Conservation (phyloP, 441 rosid species). For the Adansonia rubrostipa region DNA sequence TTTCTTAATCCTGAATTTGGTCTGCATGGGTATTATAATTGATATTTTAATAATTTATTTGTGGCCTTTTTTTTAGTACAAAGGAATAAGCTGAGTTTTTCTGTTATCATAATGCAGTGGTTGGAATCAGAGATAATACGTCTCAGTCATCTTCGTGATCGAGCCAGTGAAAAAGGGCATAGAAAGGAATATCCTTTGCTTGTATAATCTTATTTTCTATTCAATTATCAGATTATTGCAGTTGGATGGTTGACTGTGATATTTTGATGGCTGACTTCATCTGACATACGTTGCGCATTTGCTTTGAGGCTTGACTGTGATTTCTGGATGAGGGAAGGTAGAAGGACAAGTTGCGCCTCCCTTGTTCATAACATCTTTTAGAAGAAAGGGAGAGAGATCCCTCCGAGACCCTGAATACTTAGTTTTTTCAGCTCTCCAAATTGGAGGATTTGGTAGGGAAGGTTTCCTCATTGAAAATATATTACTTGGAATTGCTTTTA, state of each 20-base stretch:
- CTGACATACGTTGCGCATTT: not conserved
- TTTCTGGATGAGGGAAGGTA: not conserved
- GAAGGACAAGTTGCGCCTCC: not conserved
- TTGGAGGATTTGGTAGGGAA: not conserved
- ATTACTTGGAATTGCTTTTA: not conserved
- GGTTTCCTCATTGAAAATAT: not conserved
- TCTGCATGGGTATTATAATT: not conserved
- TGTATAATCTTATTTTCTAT: conserved; percentile 23
- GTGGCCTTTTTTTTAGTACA: not conserved
- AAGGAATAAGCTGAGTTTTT: conserved; percentile 7
- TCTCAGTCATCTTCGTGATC: conserved; percentile 91
- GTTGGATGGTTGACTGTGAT: not conserved
- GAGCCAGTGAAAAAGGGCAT: conserved; percentile 93
- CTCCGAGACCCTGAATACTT: not conserved
- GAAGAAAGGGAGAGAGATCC: not conserved
- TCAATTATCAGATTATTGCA: not conserved
- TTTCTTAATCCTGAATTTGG: not conserved
- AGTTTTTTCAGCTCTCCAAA: not conserved
- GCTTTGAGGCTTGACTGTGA: conserved; percentile 3
- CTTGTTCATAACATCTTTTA: not conserved
- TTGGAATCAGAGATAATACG: conserved; percentile 86
- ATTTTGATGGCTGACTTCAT: not conserved
- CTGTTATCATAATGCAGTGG: conserved; percentile 56
- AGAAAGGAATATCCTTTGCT: conserved; percentile 94
- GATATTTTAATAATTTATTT: not conserved